These are phyloP conservation scores for Aureobasidium leucospermi DNA, from an alignment of 2,329 filamentous ascomycete species.

Conservation along the genomic window DNA sequence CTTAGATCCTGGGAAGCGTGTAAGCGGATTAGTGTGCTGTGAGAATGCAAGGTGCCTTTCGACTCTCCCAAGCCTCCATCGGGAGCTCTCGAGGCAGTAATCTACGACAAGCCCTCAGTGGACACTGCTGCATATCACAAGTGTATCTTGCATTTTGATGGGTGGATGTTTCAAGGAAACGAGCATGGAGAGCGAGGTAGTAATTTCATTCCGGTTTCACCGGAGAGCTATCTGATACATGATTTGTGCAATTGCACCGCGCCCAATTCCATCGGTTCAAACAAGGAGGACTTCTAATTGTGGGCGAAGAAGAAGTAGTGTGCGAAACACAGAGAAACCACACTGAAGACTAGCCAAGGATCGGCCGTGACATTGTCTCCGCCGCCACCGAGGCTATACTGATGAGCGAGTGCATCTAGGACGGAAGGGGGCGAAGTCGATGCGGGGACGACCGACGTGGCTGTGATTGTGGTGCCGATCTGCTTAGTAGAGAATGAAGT, in stretches of 20 bases:
- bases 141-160: not conserved
- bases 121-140: not conserved
- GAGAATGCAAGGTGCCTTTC: not conserved
- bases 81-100: not conserved
- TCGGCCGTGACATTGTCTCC: not conserved
- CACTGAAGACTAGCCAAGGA: not conserved
- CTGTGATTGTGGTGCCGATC: not conserved
- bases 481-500: not conserved
- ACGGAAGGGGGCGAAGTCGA: not conserved
- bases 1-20: no score
- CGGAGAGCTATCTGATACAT: not conserved
- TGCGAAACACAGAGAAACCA: not conserved
- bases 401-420: not conserved
- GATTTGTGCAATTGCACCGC: not conserved
- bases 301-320: slow-evolving; percentile 1
- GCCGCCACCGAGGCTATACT: not conserved
- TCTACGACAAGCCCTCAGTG: not conserved
- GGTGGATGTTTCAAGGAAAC: not conserved
- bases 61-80: not conserved
- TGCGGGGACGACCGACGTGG: not conserved
- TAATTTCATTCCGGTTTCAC: not conserved
- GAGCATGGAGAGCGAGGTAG: not conserved
- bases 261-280: not conserved
- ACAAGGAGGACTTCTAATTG: not conserved
- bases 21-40: not conserved